A percentile compares a stretch with the other conserved stretches of the same genome.
phyloP scores from a whole-genome alignment of 768 basidiomycete genomes.

The Mycena metata region DNA sequence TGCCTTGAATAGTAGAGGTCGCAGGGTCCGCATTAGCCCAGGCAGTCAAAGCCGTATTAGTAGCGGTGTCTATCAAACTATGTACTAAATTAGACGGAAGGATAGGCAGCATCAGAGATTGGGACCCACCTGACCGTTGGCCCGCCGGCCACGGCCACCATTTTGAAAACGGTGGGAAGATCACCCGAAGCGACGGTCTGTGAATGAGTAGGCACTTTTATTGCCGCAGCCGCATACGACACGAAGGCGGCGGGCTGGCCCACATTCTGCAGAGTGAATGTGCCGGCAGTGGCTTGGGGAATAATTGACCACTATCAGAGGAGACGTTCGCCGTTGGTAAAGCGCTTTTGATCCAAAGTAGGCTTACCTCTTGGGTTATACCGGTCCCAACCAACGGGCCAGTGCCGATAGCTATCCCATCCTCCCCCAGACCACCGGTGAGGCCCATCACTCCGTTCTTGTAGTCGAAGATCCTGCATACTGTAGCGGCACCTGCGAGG shows the following conservation, averaged over 20 bases:
- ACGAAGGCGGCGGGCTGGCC: conserved; percentile 4
- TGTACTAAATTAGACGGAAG: not conserved
- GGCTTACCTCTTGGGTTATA: not conserved
- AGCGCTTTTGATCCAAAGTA: not conserved
- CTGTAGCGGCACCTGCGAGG: conserved; percentile 20
- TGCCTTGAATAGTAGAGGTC: not conserved
- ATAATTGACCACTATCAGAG: conserved; percentile 12
- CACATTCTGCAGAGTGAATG: conserved; percentile 14
- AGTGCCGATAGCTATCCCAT: not conserved
- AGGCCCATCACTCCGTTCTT: not conserved
- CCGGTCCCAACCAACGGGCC: not conserved
- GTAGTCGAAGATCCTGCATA: conserved; percentile 19
- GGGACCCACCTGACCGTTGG: conserved; percentile 17
- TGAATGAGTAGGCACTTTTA: conserved; percentile 8
- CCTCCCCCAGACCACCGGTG: conserved; percentile 7
- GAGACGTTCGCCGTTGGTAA: not conserved
- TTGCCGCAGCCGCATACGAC: conserved; percentile 4
- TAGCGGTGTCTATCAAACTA: conserved; percentile 20
- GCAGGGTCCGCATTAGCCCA: conserved; percentile 18
- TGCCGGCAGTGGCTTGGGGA: conserved; percentile 12
- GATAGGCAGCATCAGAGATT: conserved; percentile 1
- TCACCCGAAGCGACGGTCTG: conserved; percentile 9
- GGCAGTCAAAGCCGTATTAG: conserved; percentile 7
- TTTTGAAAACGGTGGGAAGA: conserved; percentile 13
- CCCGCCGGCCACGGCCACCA: conserved; percentile 10